A percentile compares a stretch with the other conserved stretches of the same genome.
Conservation (phyloP, 352 stramenopile species). For the Globisporangium parvum region DNA sequence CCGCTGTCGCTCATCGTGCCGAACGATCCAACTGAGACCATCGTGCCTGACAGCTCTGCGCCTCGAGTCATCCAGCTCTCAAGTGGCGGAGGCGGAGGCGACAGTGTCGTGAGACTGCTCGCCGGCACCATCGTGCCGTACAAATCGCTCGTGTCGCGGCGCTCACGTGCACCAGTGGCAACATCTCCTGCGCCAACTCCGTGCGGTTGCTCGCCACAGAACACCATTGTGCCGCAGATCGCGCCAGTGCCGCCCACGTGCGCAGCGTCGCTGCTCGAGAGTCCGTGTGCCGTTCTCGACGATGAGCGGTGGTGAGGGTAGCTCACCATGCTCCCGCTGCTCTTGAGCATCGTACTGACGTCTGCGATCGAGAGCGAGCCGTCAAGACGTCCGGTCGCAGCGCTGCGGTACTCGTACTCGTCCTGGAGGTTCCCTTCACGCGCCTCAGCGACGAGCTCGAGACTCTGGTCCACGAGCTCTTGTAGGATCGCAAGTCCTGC, state of each 20-base stretch:
- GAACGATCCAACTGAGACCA: constrained; percentile 1
- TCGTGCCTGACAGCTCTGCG: neutral
- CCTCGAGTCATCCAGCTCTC: neutral
- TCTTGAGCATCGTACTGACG: constrained; percentile 61
- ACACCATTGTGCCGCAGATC: constrained; percentile 51
- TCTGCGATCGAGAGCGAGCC: constrained; percentile 56
- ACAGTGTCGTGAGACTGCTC: neutral
- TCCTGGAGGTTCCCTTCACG: constrained; percentile 42
- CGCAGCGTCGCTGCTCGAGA: neutral
- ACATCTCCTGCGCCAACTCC: neutral
- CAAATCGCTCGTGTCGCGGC: constrained; percentile 45
- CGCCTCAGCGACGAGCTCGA: constrained; percentile 54
- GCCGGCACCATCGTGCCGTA: constrained; percentile 56
- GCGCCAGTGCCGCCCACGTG: constrained; percentile 2
- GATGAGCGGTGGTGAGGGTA: constrained; percentile 15
- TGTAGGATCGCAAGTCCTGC: constrained; percentile 50
- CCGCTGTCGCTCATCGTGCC: constrained; percentile 6
- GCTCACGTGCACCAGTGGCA: constrained; percentile 14
- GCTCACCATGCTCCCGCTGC: constrained; percentile 15
- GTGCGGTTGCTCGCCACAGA: constrained; percentile 10
- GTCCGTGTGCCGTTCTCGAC: neutral
- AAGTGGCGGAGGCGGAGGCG: constrained; percentile 14
- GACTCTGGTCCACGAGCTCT: constrained; percentile 65
- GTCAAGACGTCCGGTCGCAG: constrained; percentile 44
- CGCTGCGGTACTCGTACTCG: constrained; percentile 45